These are phyloP conservation scores for Lobosporangium transversale DNA, from an alignment of 192 early-diverging fungal species.

Conservation along the genomic window DNA sequence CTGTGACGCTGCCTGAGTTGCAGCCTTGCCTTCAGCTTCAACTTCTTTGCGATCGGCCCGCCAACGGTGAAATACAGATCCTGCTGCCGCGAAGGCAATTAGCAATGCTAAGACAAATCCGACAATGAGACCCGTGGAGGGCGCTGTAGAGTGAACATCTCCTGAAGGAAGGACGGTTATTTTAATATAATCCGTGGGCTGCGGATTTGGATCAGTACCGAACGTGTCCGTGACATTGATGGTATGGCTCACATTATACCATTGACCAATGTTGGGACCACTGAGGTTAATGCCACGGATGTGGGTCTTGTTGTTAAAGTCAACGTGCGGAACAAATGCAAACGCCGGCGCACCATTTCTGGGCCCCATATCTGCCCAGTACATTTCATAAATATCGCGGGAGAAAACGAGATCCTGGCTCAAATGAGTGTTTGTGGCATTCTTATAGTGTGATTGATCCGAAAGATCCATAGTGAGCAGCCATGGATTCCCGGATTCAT, in stretches of 20 bases:
- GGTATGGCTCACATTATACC: not conserved
- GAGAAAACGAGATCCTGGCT: not conserved
- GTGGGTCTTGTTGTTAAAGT: not conserved
- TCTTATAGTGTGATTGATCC: not conserved
- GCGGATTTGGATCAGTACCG: not conserved
- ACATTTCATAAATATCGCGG: not conserved
- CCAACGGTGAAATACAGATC: too few species aligned
- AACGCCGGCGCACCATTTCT: not conserved
- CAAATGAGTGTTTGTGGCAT: not conserved
- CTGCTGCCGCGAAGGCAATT: too few species aligned
- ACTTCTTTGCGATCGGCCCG: too few species aligned
- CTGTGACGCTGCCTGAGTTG: too few species aligned
- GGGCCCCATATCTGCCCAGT: not conserved
- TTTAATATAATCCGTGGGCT: not conserved
- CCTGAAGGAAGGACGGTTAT: not conserved
- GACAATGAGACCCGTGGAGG: not conserved
- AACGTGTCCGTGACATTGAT: slow-evolving; percentile 11
- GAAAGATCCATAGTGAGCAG: too few species aligned
- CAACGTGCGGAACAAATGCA: not conserved
- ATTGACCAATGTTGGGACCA: slow-evolving; percentile 3
- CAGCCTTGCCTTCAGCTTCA: too few species aligned
- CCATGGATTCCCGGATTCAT: too few species aligned
- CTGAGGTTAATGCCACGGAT: not conserved
- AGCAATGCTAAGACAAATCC: not conserved
- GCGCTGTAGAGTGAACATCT: not conserved